These are phyloP conservation scores for Botrytis cinerea DNA, from an alignment of 2,329 filamentous ascomycete species.

Conservation along the genomic window DNA sequence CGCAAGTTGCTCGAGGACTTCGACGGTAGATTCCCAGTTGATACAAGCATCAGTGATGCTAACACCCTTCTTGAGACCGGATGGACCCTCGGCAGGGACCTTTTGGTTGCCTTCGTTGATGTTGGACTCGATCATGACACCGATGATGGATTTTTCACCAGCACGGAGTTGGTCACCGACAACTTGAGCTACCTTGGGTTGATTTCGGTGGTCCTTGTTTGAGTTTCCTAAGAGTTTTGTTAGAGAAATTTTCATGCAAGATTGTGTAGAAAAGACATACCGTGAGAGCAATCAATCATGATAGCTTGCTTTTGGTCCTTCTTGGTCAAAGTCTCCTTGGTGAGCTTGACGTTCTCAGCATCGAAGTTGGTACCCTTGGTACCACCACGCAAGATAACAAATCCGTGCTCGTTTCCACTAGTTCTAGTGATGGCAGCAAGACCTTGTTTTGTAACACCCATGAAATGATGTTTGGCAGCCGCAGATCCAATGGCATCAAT, in stretches of 20 bases:
- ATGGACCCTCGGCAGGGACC: constrained; percentile 78
- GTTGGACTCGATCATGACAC: constrained; percentile 99
- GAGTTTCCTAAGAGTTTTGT: constrained; percentile 70
- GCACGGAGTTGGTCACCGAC: constrained; percentile 83
- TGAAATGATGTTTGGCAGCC: constrained; percentile 89
- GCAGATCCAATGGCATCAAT: constrained; percentile 94
- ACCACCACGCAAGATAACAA: constrained; percentile 91
- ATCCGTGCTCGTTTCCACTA: constrained; percentile 92
- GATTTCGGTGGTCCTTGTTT: constrained; percentile 95
- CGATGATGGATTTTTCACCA: constrained; percentile 85
- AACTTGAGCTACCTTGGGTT: constrained; percentile 84
- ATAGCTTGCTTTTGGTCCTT: constrained; percentile 86
- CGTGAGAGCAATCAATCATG: constrained; percentile 99
- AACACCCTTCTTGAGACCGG: constrained; percentile 80
- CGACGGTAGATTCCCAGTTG: constrained; percentile 82
- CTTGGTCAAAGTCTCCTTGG: constrained; percentile 75
- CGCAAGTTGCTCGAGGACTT: constrained; percentile 81
- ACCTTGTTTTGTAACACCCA: constrained; percentile 97
- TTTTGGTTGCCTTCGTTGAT: constrained; percentile 91
- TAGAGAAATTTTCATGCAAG: constrained; percentile 5
- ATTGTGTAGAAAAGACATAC: constrained; percentile 49
- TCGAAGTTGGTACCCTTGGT: constrained; percentile 94
- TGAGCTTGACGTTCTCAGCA: constrained; percentile 75
- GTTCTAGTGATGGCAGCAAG: constrained; percentile 94
- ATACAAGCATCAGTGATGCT: constrained; percentile 98